phyloP scores from a whole-genome alignment of 768 basidiomycete genomes.

The Pleurotus ostreatus region DNA sequence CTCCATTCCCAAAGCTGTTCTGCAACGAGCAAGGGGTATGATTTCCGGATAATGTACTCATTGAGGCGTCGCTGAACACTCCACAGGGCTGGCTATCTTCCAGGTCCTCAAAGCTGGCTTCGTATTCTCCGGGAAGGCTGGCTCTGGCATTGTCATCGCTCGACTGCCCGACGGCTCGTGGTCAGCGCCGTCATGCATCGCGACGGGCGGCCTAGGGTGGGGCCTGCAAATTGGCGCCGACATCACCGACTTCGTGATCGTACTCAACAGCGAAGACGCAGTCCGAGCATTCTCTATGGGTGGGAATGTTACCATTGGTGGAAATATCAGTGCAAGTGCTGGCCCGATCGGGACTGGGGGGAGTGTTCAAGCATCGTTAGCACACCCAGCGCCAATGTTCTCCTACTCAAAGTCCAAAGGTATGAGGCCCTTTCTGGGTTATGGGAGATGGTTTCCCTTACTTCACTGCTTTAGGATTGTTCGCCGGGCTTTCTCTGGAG shows the following conservation, averaged over 20 bases:
- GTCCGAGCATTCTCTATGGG: slow-evolving; percentile 93
- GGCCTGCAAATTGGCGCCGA: slow-evolving; percentile 96
- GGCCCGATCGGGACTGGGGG: slow-evolving; percentile 96
- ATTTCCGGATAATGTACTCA: background rate
- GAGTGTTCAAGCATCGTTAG: slow-evolving; percentile 79
- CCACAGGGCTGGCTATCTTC: slow-evolving; percentile 86
- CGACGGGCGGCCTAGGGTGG: slow-evolving; percentile 92
- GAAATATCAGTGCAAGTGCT: slow-evolving; percentile 78
- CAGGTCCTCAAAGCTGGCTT: slow-evolving; percentile 93
- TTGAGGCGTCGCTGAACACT: background rate
- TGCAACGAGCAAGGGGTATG: slow-evolving; percentile 84
- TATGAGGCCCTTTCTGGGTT: slow-evolving; percentile 26
- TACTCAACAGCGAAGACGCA: slow-evolving; percentile 95
- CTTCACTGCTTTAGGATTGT: slow-evolving; percentile 60
- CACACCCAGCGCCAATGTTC: slow-evolving; percentile 96
- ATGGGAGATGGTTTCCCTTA: background rate
- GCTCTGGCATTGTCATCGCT: slow-evolving; percentile 89
- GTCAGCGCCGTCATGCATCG: slow-evolving; percentile 97
- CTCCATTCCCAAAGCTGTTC: slow-evolving; percentile 87
- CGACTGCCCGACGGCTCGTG: slow-evolving; percentile 92
- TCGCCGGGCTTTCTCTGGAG: slow-evolving; percentile 91
- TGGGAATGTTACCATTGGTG: slow-evolving; percentile 95
- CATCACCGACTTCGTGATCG: slow-evolving; percentile 93
- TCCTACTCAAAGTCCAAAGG: slow-evolving; percentile 95
- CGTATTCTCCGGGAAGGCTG: slow-evolving; percentile 92